Conservation (phyloP, 1,284 basidiomycete genomes). For the Cryptococcus deneoformans region DNA sequence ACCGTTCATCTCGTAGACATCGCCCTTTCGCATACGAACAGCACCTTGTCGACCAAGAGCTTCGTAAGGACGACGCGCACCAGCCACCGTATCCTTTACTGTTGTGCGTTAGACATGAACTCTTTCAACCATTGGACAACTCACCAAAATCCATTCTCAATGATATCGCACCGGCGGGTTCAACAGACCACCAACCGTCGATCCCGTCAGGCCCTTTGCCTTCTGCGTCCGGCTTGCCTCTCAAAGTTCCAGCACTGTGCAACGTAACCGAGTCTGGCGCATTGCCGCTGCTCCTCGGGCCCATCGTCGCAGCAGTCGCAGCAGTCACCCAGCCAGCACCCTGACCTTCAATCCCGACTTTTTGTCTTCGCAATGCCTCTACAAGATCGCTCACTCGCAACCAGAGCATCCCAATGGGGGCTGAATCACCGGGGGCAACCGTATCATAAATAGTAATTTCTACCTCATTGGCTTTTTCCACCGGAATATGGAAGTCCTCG, state of each 20-base stretch:
- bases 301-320: slow-evolving; percentile 50
- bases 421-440: slow-evolving; percentile 70
- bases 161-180: slow-evolving; percentile 92
- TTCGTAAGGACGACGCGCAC: slow-evolving; percentile 82
- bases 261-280: slow-evolving; percentile 37
- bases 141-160: slow-evolving; percentile 84
- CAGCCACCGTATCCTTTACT: slow-evolving; percentile 95
- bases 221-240: slow-evolving; percentile 19
- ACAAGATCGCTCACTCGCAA: slow-evolving; percentile 92
- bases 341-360: slow-evolving; percentile 76
- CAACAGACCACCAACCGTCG: slow-evolving; percentile 96
- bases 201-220: slow-evolving; percentile 65
- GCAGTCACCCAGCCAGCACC: slow-evolving; percentile 85
- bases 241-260: slow-evolving; percentile 28
- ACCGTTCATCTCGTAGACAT: slow-evolving; percentile 99
- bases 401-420: slow-evolving; percentile 96
- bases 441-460: slow-evolving; percentile 97
- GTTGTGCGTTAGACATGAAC: slow-evolving; percentile 4
- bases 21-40: slow-evolving; percentile 95
- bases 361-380: slow-evolving; percentile 90
- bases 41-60: slow-evolving; percentile 98
- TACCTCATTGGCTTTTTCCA: slow-evolving; percentile 98
- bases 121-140: slow-evolving; percentile 40
- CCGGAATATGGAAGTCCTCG: slow-evolving; percentile 93
- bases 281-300: slow-evolving; percentile 31